Conservation (phyloP, 2,329 filamentous ascomycete species). For the Xylariaceae sp. region DNA sequence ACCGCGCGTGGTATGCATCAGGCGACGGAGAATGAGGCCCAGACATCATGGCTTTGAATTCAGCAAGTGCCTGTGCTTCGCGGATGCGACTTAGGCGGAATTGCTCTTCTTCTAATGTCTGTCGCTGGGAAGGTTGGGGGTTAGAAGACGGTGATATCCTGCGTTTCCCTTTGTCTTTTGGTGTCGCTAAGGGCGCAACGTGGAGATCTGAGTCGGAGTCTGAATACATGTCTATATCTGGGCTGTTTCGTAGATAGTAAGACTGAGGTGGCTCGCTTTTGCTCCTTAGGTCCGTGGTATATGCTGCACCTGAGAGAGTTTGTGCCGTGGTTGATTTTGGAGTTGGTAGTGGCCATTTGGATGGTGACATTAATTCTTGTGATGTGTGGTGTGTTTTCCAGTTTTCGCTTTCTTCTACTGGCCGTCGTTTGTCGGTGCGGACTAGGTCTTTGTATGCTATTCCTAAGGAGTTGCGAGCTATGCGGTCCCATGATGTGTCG, state of each 20-base stretch:
- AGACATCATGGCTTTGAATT: slow-evolving; percentile 15
- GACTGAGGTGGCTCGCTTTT: slow-evolving; percentile 19
- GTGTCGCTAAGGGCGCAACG: slow-evolving; percentile 7
- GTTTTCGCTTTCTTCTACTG: slow-evolving; percentile 16
- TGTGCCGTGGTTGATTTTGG: slow-evolving; percentile 12
- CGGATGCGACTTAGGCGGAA: slow-evolving; percentile 18
- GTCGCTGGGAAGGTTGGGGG: slow-evolving; percentile 14
- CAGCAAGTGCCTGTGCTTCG: slow-evolving; percentile 15
- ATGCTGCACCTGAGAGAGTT: slow-evolving; percentile 2
- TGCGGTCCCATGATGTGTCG: slow-evolving; percentile 26
- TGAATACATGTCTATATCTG: too few relatives aligned
- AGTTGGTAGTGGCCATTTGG: slow-evolving; percentile 23
- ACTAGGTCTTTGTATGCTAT: slow-evolving; percentile 29
- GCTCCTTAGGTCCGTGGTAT: slow-evolving; percentile 8
- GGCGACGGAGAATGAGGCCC: slow-evolving; percentile 17
- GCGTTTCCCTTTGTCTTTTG: slow-evolving; percentile 15
- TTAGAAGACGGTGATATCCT: slow-evolving; percentile 3
- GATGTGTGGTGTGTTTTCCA: slow-evolving; percentile 20
- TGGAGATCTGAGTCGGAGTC: neutral
- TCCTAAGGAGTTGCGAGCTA: slow-evolving; percentile 27
- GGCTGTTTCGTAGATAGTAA: too few relatives aligned
- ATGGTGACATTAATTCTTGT: slow-evolving; percentile 22
- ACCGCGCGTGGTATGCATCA: slow-evolving; percentile 13
- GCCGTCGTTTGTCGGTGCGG: slow-evolving; percentile 18
- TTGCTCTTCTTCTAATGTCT: slow-evolving; percentile 18